phyloP scores from a whole-genome alignment of 2,329 filamentous ascomycete species.

The Mariannaea sp. region DNA sequence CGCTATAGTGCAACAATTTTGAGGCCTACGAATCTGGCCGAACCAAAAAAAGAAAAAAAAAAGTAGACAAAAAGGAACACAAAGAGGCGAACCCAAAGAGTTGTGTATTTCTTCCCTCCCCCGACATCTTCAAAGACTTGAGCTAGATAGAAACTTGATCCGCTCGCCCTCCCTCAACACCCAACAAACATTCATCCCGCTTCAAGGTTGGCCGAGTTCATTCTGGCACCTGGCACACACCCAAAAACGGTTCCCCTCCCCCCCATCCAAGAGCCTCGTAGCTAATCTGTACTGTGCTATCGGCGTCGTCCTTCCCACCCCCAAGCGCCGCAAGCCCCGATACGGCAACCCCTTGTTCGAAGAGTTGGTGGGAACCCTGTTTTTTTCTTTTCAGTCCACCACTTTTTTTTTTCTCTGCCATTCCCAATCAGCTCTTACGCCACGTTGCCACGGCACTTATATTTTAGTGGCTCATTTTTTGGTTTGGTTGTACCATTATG shows the following conservation, averaged over 20 bases:
- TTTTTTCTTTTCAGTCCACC: slow-evolving; percentile 4
- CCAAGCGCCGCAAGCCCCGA: slow-evolving; percentile 4
- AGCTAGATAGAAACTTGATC: neutral
- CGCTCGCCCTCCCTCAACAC: slow-evolving; percentile 3
- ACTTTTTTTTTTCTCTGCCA: slow-evolving; percentile 28
- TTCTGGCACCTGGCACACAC: slow-evolving; percentile 1
- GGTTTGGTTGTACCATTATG: neutral
- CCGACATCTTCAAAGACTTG: neutral
- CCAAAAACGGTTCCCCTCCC: neutral
- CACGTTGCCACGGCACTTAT: slow-evolving; percentile 39
- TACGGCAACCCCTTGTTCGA: slow-evolving; percentile 3
- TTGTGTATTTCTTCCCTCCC: neutral
- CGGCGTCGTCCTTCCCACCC: no score
- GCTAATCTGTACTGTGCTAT: neutral
- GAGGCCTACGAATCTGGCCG: neutral
- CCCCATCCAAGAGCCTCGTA: neutral
- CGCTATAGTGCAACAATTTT: no score
- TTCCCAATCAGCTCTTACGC: slow-evolving; percentile 32
- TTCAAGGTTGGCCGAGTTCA: neutral
- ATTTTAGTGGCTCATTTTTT: slow-evolving; percentile 32
- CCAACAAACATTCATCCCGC: slow-evolving; percentile 12
- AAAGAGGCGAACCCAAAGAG: no score
- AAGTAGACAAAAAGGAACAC: no score
- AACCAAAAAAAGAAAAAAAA: neutral
- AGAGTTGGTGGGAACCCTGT: slow-evolving; percentile 25